Percentiles rank a stretch among this genome's conserved stretches.
Conservation (phyloP, 1,139 yeast genomes). For the Diutina ranongensis region DNA sequence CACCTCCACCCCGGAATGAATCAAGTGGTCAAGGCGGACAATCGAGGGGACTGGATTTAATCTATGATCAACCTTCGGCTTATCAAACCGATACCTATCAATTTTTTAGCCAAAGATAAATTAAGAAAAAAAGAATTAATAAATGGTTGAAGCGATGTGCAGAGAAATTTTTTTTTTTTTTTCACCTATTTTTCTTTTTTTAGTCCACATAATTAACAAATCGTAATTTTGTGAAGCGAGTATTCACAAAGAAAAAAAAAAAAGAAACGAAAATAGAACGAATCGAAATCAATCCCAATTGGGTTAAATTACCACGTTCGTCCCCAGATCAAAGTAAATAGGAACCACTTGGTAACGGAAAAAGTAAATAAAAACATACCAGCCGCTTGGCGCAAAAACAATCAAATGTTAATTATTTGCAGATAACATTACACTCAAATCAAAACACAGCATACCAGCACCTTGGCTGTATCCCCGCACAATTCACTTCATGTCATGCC, state of each 20-base stretch:
- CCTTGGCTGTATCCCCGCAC: neutral
- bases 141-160: too few species aligned
- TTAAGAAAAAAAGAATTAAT: too few species aligned
- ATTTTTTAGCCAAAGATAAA: slow-evolving; percentile 17
- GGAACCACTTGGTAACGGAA: neutral
- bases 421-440: too few species aligned
- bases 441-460: neutral
- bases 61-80: slow-evolving; percentile 37
- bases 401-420: too few species aligned
- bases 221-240: neutral
- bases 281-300: neutral
- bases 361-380: neutral
- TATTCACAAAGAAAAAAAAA: neutral
- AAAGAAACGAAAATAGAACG: neutral
- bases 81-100: slow-evolving; percentile 39
- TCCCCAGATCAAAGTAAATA: too few species aligned
- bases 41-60: slow-evolving; percentile 12
- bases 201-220: too few species aligned
- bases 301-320: neutral
- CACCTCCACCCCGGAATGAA: neutral
- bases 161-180: too few species aligned
- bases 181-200: too few species aligned
- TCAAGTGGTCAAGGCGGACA: too few species aligned
- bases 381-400: neutral
- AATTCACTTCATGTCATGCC: neutral